Evolutionary conservation across 495 filamentous ascomycete species (phyloP).

Genomic region (Astrocystis sublimbata): DNA sequence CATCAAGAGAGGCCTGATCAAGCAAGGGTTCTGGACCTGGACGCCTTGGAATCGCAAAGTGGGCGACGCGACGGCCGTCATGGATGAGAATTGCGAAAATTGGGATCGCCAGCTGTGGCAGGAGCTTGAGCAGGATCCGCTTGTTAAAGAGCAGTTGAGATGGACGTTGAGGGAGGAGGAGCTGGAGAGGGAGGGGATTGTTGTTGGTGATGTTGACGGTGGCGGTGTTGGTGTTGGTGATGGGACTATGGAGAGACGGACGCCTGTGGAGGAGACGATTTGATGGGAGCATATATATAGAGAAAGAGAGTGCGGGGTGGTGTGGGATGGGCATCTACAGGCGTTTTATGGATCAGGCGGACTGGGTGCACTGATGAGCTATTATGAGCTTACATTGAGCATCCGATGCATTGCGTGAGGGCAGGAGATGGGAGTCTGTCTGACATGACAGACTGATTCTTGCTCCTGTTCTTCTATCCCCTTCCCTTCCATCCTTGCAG

Average conservation of each 20-base stretch:
- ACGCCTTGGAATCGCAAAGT: conserved; percentile 24
- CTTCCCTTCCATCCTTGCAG: background rate
- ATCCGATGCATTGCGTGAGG: background rate
- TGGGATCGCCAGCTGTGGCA: conserved; percentile 52
- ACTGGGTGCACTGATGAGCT: no score
- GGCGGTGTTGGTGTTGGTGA: background rate
- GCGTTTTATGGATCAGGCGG: no score
- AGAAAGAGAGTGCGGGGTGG: no score
- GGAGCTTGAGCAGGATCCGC: conserved; percentile 44
- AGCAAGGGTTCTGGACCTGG: conserved; percentile 41
- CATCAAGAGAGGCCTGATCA: conserved; percentile 37
- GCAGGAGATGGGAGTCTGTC: background rate
- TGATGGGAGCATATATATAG: background rate
- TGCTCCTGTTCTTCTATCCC: background rate
- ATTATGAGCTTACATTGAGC: background rate
- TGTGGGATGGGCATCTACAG: background rate
- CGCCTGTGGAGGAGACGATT: background rate
- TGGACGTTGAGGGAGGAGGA: background rate
- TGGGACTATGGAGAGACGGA: background rate
- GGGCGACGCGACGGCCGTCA: conserved; percentile 18
- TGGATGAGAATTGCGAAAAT: conserved; percentile 36
- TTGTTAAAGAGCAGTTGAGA: conserved; percentile 24
- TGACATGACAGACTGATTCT: background rate
- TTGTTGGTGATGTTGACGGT: background rate
- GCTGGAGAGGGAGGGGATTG: background rate